These are phyloP conservation scores for Chloris gayana DNA, from an alignment of 176 grass and related monocot genomes.

Conservation along the genomic window DNA sequence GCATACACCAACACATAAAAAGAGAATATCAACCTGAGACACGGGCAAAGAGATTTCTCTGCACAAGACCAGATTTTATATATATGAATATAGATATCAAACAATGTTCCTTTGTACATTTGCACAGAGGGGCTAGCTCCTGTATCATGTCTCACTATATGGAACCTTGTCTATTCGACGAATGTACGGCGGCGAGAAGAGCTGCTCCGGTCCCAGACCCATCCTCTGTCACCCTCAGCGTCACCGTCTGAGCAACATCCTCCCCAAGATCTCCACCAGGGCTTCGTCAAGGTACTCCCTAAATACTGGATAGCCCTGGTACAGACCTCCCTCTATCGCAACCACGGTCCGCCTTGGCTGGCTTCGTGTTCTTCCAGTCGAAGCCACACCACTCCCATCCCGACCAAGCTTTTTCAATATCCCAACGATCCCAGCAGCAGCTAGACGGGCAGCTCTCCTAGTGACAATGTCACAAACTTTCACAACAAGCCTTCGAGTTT, in stretches of 20 bases:
- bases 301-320: conserved; percentile 69
- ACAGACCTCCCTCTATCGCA: conserved; percentile 74
- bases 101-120: conserved; percentile 93
- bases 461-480: conserved; percentile 79
- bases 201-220: conserved; percentile 73
- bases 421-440: conserved; percentile 71
- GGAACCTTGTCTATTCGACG: conserved; percentile 70
- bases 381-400: conserved; percentile 53
- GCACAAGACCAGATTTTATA: conserved; percentile 65
- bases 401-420: conserved; percentile 88
- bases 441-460: conserved; percentile 73
- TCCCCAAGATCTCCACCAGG: conserved; percentile 81
- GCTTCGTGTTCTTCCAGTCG: conserved; percentile 51
- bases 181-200: conserved; percentile 69
- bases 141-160: conserved; percentile 60
- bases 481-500: conserved; percentile 65
- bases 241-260: conserved; percentile 62
- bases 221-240: conserved; percentile 64
- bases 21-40: not conserved
- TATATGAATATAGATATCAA: conserved; percentile 85
- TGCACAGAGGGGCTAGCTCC: conserved; percentile 67
- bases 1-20: not conserved
- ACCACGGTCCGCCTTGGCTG: conserved; percentile 56
- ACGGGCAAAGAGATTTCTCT: conserved; percentile 28
- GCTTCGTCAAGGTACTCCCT: conserved; percentile 77